Percentiles rank a stretch among this genome's conserved stretches.
Evolutionary conservation across 148 eudicot genomes (phyloP).

Genomic region (Beta vulgaris): DNA sequence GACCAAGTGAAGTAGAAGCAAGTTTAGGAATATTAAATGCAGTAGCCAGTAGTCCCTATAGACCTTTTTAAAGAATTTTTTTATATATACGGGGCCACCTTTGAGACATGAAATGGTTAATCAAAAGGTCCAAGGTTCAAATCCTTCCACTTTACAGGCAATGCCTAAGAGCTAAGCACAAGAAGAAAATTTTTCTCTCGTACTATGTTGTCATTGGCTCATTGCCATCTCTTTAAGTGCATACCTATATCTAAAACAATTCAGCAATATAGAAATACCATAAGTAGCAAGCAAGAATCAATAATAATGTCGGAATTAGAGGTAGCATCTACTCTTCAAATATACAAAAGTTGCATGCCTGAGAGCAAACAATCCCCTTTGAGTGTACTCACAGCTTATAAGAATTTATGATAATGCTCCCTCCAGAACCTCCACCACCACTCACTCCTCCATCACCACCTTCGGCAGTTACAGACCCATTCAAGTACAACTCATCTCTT

Average conservation of each 20-base stretch:
- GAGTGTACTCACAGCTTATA: slow-evolving; percentile 67
- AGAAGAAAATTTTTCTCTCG: background rate
- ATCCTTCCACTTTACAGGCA: background rate
- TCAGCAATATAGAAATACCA: background rate
- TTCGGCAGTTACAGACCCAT: slow-evolving; percentile 70
- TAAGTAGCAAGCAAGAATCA: background rate
- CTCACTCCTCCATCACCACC: slow-evolving; percentile 77
- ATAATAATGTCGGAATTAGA: background rate
- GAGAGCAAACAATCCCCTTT: background rate
- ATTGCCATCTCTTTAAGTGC: too few species aligned
- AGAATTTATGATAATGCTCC: slow-evolving; percentile 66
- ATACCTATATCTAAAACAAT: too few species aligned
- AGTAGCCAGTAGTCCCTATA: background rate
- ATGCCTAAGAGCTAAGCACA: background rate
- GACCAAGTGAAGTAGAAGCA: background rate
- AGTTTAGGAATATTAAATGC: background rate
- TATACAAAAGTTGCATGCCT: background rate
- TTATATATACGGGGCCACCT: background rate
- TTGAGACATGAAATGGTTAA: background rate
- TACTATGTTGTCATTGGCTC: too few species aligned
- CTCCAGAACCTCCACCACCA: slow-evolving; percentile 91
- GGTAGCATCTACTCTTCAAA: background rate
- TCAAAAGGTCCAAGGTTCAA: background rate
- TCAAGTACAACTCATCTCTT: slow-evolving; percentile 44
- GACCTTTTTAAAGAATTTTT: background rate